A percentile compares a stretch with the other conserved stretches of the same genome.
These are phyloP conservation scores for Sapria himalayana DNA, from an alignment of 345 rosid species.

Conservation along the genomic window DNA sequence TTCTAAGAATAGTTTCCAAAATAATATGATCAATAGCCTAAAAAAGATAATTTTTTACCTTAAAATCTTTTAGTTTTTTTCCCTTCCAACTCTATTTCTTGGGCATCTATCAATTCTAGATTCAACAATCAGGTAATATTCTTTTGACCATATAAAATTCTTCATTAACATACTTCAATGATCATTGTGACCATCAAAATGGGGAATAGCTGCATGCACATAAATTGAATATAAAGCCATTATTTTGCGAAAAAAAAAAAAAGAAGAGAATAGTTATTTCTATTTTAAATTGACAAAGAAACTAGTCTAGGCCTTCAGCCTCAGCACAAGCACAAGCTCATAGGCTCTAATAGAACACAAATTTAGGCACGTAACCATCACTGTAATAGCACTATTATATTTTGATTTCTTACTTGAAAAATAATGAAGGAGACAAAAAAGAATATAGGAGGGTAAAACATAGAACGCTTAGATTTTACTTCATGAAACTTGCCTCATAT, in stretches of 20 bases:
- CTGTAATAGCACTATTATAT: too few relatives aligned
- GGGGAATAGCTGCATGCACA: not conserved
- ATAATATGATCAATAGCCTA: conserved; percentile 5
- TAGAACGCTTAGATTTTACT: too few relatives aligned
- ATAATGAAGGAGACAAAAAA: too few relatives aligned
- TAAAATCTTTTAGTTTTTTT: not conserved
- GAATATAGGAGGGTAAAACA: too few relatives aligned
- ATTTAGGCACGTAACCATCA: too few relatives aligned
- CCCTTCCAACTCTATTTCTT: not conserved
- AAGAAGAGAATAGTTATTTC: not conserved
- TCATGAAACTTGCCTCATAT: too few relatives aligned
- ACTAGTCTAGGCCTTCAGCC: too few relatives aligned
- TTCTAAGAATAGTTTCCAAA: not conserved
- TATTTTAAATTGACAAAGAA: not conserved
- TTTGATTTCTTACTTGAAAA: too few relatives aligned
- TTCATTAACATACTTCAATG: not conserved
- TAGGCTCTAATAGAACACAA: too few relatives aligned
- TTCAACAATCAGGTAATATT: not conserved
- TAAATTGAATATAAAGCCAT: not conserved
- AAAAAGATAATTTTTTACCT: conserved; percentile 4
- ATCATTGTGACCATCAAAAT: not conserved
- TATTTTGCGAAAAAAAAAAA: not conserved
- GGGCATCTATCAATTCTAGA: too few relatives aligned
- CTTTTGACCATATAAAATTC: not conserved
- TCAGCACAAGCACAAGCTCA: too few relatives aligned